Evolutionary conservation across 139 green algal genomes (phyloP).

Genomic region (Coelastrella sp.): DNA sequence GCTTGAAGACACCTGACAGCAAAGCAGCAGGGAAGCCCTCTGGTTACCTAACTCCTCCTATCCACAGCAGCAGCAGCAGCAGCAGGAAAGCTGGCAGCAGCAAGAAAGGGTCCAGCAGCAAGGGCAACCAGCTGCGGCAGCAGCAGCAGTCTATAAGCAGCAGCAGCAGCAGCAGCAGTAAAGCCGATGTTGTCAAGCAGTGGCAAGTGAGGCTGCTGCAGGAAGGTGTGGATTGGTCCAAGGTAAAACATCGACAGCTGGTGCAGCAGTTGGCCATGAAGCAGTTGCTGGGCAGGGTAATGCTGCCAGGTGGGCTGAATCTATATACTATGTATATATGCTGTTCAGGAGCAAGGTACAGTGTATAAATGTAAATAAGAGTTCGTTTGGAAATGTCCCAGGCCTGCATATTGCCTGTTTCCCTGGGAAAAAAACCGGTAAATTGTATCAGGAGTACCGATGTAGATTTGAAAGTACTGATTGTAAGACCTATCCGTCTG

Average conservation of each 20-base stretch:
- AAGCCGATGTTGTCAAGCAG: background rate
- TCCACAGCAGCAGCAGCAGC: background rate
- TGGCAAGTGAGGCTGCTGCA: constrained; percentile 41
- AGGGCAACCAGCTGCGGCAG: constrained; percentile 18
- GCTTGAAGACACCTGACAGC: background rate
- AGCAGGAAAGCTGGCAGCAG: background rate
- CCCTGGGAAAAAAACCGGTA: too few relatives aligned
- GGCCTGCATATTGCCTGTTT: too few relatives aligned
- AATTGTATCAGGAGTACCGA: too few relatives aligned
- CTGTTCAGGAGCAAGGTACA: background rate
- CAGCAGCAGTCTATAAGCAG: background rate
- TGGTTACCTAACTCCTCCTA: background rate
- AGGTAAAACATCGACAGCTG: constrained; percentile 17
- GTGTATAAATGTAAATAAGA: too few relatives aligned
- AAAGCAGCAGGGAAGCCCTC: background rate
- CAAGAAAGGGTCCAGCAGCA: background rate
- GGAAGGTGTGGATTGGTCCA: constrained; percentile 36
- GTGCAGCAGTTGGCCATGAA: constrained; percentile 47
- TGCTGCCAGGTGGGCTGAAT: constrained; percentile 63
- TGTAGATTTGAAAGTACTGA: too few relatives aligned
- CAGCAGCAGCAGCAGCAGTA: constrained; percentile 13
- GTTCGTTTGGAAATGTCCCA: too few relatives aligned
- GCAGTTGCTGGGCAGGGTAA: constrained; percentile 51
- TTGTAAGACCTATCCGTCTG: too few relatives aligned
- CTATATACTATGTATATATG: background rate